phyloP scores from a whole-genome alignment of 768 basidiomycete species.

The Trametes gibbosa region DNA sequence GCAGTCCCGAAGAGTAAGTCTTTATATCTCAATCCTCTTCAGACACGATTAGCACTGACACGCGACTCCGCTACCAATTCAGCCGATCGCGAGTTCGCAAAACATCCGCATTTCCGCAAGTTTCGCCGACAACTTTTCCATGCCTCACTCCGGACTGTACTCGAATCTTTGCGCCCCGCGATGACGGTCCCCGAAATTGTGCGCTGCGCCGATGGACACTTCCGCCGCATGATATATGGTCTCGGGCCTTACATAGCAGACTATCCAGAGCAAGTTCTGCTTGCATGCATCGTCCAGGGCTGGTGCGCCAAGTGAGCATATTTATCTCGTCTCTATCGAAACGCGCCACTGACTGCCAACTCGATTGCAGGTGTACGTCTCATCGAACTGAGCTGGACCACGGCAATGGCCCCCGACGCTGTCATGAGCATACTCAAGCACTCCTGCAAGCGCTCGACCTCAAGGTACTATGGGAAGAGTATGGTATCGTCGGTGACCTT shows the following conservation, averaged over 20 bases:
- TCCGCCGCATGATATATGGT: conserved; percentile 26
- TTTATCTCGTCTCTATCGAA: not conserved
- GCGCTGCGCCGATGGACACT: conserved; percentile 28
- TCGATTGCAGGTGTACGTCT: conserved; percentile 15
- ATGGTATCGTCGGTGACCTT: conserved; percentile 7
- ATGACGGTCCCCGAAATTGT: conserved; percentile 14
- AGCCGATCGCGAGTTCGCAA: not conserved
- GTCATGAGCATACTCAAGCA: not conserved
- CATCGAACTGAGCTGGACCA: conserved; percentile 7
- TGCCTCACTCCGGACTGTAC: not conserved
- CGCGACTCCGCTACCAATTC: too few relatives aligned
- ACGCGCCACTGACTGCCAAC: not conserved
- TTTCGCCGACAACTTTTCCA: conserved; percentile 1
- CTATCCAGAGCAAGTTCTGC: conserved; percentile 31
- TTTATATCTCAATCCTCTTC: not conserved
- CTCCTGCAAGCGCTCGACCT: not conserved
- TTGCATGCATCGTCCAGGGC: conserved; percentile 21
- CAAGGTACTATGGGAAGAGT: conserved; percentile 2
- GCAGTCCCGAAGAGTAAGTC: conserved; percentile 33
- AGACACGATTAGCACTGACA: not conserved
- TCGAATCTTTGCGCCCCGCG: not conserved
- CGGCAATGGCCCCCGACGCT: not conserved
- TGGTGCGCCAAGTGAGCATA: conserved; percentile 25
- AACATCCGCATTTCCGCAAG: not conserved
- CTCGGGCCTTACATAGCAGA: conserved; percentile 33